Conservation (phyloP, 2,329 filamentous ascomycete genomes). For the Colletotrichum spaethianum region DNA sequence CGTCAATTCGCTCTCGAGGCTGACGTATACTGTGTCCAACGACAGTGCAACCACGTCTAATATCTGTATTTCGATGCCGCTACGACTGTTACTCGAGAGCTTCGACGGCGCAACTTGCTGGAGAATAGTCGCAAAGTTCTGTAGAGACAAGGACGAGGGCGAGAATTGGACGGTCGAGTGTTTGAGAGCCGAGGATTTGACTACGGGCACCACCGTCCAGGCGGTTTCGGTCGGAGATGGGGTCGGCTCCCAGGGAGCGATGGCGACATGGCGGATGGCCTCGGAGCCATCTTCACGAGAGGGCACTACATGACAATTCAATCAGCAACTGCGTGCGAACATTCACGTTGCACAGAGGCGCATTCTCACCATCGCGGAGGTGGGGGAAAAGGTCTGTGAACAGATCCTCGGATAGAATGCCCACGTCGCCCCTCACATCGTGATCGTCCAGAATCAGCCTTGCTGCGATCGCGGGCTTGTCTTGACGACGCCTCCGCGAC, state of each 20-base stretch:
- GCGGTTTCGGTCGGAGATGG: constrained; percentile 71
- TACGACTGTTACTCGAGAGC: constrained; percentile 78
- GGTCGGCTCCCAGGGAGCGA: constrained; percentile 80
- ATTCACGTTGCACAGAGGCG: not conserved
- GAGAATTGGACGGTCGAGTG: constrained; percentile 87
- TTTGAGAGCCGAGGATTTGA: constrained; percentile 74
- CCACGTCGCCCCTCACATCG: constrained; percentile 83
- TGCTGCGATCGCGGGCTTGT: constrained; percentile 84
- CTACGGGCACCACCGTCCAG: constrained; percentile 90
- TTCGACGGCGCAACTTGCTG: constrained; percentile 83
- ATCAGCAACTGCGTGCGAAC: constrained; percentile 2
- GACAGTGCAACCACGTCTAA: constrained; percentile 85
- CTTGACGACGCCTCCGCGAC: constrained; percentile 69
- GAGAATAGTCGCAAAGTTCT: constrained; percentile 82
- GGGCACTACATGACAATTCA: not conserved
- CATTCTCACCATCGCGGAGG: constrained; percentile 64
- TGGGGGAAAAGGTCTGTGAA: constrained; percentile 85
- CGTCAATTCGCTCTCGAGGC: constrained; percentile 84
- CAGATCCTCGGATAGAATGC: constrained; percentile 88
- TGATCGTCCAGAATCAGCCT: constrained; percentile 88
- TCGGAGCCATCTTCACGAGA: constrained; percentile 46
- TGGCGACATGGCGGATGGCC: constrained; percentile 75
- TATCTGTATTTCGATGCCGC: constrained; percentile 86
- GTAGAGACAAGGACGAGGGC: constrained; percentile 78
- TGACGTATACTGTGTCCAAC: constrained; percentile 89